Conservation (phyloP, 805 yeast species). For the Zygotorulaspora sp. region DNA sequence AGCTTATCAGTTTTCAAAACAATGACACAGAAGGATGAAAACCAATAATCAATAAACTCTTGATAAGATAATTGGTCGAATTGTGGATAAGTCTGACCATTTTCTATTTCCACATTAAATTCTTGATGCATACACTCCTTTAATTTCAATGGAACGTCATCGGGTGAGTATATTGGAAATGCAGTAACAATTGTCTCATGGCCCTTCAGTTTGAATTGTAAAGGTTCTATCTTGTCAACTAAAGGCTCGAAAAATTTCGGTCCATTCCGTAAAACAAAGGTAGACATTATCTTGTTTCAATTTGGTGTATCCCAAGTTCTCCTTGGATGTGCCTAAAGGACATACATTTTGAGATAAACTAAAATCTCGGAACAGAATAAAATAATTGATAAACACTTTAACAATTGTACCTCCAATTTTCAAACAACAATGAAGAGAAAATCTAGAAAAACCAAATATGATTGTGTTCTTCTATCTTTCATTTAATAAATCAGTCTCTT, state of each 20-base stretch:
- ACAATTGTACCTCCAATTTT: no score
- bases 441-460: no score
- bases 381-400: no score
- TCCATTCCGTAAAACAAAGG: constrained; percentile 28
- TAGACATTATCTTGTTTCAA: constrained; percentile 9
- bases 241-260: constrained; percentile 35
- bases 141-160: constrained; percentile 49
- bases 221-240: constrained; percentile 36
- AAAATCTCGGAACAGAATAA: no score
- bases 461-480: no score
- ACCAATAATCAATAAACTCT: constrained; percentile 64
- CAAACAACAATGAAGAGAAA: no score
- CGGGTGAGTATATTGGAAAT: constrained; percentile 49
- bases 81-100: constrained; percentile 75
- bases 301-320: no score
- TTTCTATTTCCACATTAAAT: constrained; percentile 62
- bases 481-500: no score
- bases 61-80: constrained; percentile 39
- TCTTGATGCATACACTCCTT: constrained; percentile 44
- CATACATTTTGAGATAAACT: no score
- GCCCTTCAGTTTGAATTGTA: constrained; percentile 41
- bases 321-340: no score
- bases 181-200: constrained; percentile 50
- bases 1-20: constrained; percentile 45
- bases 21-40: constrained; percentile 59